These are phyloP conservation scores for Cladosporium sp. DNA, from an alignment of 2,329 filamentous ascomycete genomes.

Conservation along the genomic window DNA sequence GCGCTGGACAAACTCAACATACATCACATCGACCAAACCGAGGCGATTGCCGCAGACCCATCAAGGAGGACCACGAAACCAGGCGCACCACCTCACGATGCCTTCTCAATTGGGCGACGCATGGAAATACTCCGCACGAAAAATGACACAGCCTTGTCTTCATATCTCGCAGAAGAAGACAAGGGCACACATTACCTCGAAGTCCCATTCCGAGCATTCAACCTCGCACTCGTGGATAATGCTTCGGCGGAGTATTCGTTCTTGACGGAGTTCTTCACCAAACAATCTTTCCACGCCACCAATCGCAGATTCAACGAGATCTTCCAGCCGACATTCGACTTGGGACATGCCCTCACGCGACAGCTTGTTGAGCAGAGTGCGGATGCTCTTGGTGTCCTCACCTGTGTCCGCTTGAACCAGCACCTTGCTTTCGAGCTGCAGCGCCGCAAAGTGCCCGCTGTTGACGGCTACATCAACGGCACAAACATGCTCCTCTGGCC, in stretches of 20 bases:
- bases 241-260: constrained; percentile 94
- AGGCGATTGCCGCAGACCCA: constrained; percentile 69
- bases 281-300: constrained; percentile 73
- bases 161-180: constrained; percentile 89
- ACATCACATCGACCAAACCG: constrained; percentile 77
- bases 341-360: constrained; percentile 76
- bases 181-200: constrained; percentile 84
- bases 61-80: constrained; percentile 44
- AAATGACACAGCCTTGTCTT: constrained; percentile 75
- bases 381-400: constrained; percentile 80
- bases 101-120: constrained; percentile 84
- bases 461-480: constrained; percentile 89
- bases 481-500: constrained; percentile 97
- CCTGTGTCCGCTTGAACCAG: constrained; percentile 93
- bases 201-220: constrained; percentile 89
- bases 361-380: constrained; percentile 73
- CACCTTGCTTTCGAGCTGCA: constrained; percentile 93
- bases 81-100: constrained; percentile 64
- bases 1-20: constrained; percentile 82
- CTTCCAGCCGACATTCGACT: constrained; percentile 84
- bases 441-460: constrained; percentile 81
- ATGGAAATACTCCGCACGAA: constrained; percentile 76
- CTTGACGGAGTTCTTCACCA: constrained; percentile 83
- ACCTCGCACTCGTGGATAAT: constrained; percentile 90
- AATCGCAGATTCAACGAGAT: constrained; percentile 83